Conservation (phyloP, 352 stramenopile species). For the Phytopythium chamaehyphon region DNA sequence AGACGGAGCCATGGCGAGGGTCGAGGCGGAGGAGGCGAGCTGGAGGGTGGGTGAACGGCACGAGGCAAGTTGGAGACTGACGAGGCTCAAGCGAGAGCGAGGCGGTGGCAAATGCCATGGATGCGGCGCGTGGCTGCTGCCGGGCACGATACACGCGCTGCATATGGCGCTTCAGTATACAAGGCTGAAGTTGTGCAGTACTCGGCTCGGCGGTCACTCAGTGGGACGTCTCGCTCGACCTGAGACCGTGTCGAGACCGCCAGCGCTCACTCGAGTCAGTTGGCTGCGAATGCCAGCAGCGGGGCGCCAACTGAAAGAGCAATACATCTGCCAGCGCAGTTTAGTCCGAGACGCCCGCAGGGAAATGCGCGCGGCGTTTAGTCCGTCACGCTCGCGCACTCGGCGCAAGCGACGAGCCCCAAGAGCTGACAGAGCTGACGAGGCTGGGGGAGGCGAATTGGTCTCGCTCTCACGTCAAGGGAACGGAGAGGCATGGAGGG, state of each 20-base stretch:
- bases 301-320: not conserved
- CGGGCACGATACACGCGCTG: not conserved
- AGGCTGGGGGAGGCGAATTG: not conserved
- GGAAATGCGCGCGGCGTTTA: constrained; percentile 2
- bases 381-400: not conserved
- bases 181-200: too few relatives aligned
- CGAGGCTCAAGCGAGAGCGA: not conserved
- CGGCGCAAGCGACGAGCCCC: not conserved
- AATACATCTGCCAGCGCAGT: not conserved
- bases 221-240: not conserved
- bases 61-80: constrained; percentile 6
- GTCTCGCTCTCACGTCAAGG: not conserved
- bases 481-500: too few relatives aligned
- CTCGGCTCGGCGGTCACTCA: not conserved
- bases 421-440: not conserved
- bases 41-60: too few relatives aligned
- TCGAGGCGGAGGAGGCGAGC: not conserved
- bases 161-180: not conserved
- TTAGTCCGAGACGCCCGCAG: not conserved
- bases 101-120: not conserved
- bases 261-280: not conserved
- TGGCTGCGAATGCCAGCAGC: not conserved
- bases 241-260: not conserved
- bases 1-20: constrained; percentile 4
- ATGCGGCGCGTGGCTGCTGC: not conserved